Evolutionary conservation across 306 rosid genomes (phyloP).

Genomic region (Malus orientalis): DNA sequence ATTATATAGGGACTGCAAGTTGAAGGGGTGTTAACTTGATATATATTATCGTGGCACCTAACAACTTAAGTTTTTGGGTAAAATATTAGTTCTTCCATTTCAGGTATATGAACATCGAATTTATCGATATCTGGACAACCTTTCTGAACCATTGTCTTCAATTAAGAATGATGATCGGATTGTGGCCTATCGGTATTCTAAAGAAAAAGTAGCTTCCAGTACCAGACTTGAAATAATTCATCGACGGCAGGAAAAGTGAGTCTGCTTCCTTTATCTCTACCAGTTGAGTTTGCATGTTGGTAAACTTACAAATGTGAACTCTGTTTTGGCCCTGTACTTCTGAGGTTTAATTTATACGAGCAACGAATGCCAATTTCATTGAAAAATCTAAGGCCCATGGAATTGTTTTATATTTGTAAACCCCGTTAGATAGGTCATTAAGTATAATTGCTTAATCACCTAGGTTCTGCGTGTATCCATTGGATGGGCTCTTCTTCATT

Average conservation of each 20-base stretch:
- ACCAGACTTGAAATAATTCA: conserved; percentile 73
- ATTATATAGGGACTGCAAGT: background rate
- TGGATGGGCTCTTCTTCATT: background rate
- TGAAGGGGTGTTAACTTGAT: background rate
- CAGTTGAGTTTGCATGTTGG: background rate
- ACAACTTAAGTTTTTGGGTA: background rate
- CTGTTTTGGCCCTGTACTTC: background rate
- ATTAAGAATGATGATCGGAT: conserved; percentile 86
- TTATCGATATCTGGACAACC: conserved; percentile 67
- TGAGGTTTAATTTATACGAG: background rate
- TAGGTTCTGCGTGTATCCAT: background rate
- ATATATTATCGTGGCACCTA: background rate
- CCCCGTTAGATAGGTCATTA: background rate
- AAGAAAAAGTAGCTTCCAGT: conserved; percentile 37
- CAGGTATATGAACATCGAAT: conserved; percentile 76
- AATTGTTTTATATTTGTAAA: background rate
- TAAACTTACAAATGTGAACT: background rate
- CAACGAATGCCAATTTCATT: background rate
- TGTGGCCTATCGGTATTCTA: conserved; percentile 72
- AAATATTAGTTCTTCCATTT: background rate
- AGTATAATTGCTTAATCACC: background rate
- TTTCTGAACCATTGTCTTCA: conserved; percentile 54
- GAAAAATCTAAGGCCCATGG: background rate
- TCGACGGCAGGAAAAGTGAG: conserved; percentile 72
- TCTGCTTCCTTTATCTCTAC: conserved; percentile 18